A percentile compares a stretch with the other conserved stretches of the same genome.
Evolutionary conservation across 1,284 basidiomycete genomes (phyloP).

Genomic region (Sporisorium graminicola): DNA sequence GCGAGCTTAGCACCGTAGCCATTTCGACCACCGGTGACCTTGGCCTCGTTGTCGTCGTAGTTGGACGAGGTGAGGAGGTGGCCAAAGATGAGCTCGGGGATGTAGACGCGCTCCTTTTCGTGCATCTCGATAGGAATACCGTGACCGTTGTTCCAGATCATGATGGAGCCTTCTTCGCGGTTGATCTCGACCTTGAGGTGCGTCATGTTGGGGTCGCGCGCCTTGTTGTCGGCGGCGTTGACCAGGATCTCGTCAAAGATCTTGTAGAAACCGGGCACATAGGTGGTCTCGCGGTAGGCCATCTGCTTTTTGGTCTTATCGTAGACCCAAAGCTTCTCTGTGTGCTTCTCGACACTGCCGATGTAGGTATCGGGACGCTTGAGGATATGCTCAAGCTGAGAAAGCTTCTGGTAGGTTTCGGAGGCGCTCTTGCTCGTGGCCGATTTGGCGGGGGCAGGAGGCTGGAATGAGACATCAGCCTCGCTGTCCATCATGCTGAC

Average conservation of each 20-base stretch:
- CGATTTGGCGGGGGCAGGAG: conserved; percentile 22
- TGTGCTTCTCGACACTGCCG: conserved; percentile 71
- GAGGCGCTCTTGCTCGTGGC: conserved; percentile 80
- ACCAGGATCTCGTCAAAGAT: conserved; percentile 99
- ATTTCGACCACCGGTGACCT: conserved; percentile 97
- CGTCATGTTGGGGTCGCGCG: conserved; percentile 67
- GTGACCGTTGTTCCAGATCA: conserved; percentile 93
- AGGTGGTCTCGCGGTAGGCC: conserved; percentile 79
- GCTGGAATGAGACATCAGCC: conserved; percentile 46
- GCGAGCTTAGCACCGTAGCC: conserved; percentile 96
- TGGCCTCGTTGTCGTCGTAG: conserved; percentile 99
- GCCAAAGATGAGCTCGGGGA: conserved; percentile 98
- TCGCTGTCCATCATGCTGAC: conserved; percentile 69
- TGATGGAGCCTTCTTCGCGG: conserved; percentile 85
- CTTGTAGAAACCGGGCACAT: conserved; percentile 98
- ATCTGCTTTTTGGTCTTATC: conserved; percentile 64
- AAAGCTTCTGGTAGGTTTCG: conserved; percentile 93
- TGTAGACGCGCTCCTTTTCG: conserved; percentile 91
- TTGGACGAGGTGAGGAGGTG: conserved; percentile 95
- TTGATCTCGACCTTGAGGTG: conserved; percentile 76
- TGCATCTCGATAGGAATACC: conserved; percentile 98
- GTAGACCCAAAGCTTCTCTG: conserved; percentile 68
- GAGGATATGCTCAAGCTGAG: conserved; percentile 95
- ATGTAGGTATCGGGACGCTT: conserved; percentile 99
- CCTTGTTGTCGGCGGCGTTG: conserved; percentile 99